These are phyloP conservation scores for Aureobasidium sp. DNA, from an alignment of 2,329 filamentous ascomycete species.

Conservation along the genomic window DNA sequence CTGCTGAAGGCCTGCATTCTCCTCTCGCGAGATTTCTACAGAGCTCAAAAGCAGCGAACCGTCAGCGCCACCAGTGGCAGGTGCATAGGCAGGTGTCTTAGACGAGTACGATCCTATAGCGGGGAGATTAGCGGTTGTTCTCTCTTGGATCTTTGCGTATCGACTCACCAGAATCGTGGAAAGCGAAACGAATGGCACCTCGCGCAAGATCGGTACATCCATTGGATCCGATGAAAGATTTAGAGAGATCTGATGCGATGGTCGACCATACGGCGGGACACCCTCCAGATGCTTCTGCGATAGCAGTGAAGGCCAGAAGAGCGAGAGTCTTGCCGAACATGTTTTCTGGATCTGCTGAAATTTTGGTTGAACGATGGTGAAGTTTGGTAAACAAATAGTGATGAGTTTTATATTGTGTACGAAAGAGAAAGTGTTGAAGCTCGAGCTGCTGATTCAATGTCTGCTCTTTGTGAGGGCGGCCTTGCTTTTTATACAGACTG, in stretches of 20 bases:
- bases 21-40: constrained; percentile 31
- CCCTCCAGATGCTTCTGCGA: neutral
- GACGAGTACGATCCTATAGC: constrained; percentile 15
- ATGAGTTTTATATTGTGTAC: neutral
- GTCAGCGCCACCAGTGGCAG: constrained; percentile 36
- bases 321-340: neutral
- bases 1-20: constrained; percentile 24
- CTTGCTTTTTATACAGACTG: neutral
- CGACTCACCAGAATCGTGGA: constrained; percentile 31
- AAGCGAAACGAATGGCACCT: constrained; percentile 27
- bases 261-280: constrained; percentile 25
- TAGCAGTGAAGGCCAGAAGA: neutral
- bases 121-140: neutral
- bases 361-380: neutral
- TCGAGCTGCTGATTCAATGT: neutral
- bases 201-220: constrained; percentile 26
- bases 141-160: neutral
- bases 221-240: constrained; percentile 19
- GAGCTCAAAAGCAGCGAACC: constrained; percentile 36
- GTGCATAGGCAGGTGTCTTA: constrained; percentile 18
- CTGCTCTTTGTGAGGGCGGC: neutral
- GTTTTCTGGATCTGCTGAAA: neutral
- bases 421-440: neutral
- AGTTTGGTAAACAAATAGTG: neutral
- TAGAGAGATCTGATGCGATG: constrained; percentile 23